Evolutionary conservation across 805 yeast genomes (phyloP).

Genomic region (Kluyveromyces starmeri): DNA sequence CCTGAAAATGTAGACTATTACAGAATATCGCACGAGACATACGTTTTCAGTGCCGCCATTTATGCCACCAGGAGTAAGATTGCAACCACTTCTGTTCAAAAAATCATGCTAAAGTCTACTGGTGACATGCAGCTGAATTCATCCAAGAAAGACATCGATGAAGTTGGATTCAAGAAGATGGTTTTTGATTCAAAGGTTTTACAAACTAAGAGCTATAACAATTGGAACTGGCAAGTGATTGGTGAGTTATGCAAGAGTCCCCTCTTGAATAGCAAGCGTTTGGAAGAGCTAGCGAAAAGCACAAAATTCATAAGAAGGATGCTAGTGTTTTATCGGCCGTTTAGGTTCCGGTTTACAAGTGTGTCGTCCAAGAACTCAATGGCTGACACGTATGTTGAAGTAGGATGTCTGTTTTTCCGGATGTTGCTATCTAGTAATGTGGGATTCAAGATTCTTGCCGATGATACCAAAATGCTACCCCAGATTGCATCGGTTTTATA

Average conservation of each 20-base stretch:
- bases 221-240: constrained; percentile 83
- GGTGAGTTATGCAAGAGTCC: constrained; percentile 77
- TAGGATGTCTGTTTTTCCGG: constrained; percentile 69
- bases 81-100: background rate
- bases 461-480: constrained; percentile 64
- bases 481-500: constrained; percentile 83
- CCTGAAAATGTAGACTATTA: constrained; percentile 1
- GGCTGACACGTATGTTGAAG: constrained; percentile 50
- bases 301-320: constrained; percentile 83
- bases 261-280: constrained; percentile 53
- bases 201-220: constrained; percentile 65
- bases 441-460: constrained; percentile 58
- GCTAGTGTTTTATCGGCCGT: constrained; percentile 83
- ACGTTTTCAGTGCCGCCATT: constrained; percentile 1
- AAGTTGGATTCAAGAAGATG: constrained; percentile 54
- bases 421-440: constrained; percentile 51
- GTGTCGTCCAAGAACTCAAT: constrained; percentile 39
- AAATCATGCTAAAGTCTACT: constrained; percentile 15
- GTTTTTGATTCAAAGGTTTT: constrained; percentile 63
- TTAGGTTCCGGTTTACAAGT: constrained; percentile 69
- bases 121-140: constrained; percentile 18
- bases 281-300: constrained; percentile 68
- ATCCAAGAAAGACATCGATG: constrained; percentile 40
- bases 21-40: constrained; percentile 3
- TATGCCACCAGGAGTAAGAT: background rate